A percentile compares a stretch with the other conserved stretches of the same genome.
Conservation (phyloP, 768 basidiomycete species). For the Butyriboletus loyo region DNA sequence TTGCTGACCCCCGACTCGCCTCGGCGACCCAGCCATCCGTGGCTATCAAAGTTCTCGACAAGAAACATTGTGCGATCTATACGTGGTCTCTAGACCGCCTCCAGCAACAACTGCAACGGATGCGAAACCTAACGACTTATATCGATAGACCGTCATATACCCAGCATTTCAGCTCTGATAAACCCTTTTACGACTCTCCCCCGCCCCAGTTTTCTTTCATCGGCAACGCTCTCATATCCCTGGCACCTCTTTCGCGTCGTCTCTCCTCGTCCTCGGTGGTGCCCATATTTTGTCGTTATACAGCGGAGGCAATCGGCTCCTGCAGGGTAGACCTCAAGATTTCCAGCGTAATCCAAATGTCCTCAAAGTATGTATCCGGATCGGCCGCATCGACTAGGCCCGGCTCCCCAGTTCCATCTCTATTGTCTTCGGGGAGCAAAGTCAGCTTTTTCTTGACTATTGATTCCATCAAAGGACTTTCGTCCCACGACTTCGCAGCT, state of each 20-base stretch:
- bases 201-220: slow-evolving; percentile 91
- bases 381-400: slow-evolving; percentile 70
- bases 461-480: slow-evolving; percentile 85
- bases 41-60: slow-evolving; percentile 89
- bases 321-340: slow-evolving; percentile 86
- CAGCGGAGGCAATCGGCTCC: slow-evolving; percentile 92
- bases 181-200: slow-evolving; percentile 88
- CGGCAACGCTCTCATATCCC: slow-evolving; percentile 79
- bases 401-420: slow-evolving; percentile 68
- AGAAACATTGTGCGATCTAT: slow-evolving; percentile 81
- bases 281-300: slow-evolving; percentile 92
- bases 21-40: slow-evolving; percentile 78
- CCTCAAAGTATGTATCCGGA: slow-evolving; percentile 56
- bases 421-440: slow-evolving; percentile 73
- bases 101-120: slow-evolving; percentile 84
- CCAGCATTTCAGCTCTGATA: slow-evolving; percentile 89
- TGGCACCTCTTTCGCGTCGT: slow-evolving; percentile 76
- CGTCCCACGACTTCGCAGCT: slow-evolving; percentile 83
- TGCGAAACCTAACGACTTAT: slow-evolving; percentile 89
- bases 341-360: slow-evolving; percentile 58
- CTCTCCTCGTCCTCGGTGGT: slow-evolving; percentile 72
- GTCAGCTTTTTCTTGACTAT: slow-evolving; percentile 82
- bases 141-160: slow-evolving; percentile 92
- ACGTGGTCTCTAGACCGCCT: slow-evolving; percentile 89
- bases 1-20: slow-evolving; percentile 76